Evolutionary conservation across 2,329 filamentous ascomycete species (phyloP).

Genomic region (Colletotrichum sansevieriae): DNA sequence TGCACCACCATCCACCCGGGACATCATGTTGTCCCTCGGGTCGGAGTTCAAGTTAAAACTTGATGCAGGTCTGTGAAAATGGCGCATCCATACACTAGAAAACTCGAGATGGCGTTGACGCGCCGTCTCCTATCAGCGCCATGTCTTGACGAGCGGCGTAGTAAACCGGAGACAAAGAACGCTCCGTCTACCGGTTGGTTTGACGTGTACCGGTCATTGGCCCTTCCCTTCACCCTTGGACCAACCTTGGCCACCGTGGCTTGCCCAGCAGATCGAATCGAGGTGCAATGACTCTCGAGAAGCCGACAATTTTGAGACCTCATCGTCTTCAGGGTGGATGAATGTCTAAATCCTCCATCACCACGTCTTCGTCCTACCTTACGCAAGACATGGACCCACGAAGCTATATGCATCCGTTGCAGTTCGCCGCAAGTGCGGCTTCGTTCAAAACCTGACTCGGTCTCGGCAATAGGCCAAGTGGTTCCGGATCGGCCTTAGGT

Average conservation of each 20-base stretch:
- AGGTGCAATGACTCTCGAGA: not conserved
- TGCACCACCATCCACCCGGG: conserved; percentile 21
- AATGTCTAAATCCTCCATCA: conserved; percentile 15
- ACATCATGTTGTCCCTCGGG: conserved; percentile 24
- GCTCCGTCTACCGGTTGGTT: conserved; percentile 19
- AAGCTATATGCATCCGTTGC: conserved; percentile 24
- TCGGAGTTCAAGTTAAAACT: conserved; percentile 23
- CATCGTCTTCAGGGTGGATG: conserved; percentile 19
- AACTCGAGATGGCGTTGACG: conserved; percentile 28
- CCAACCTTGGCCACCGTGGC: conserved; percentile 20
- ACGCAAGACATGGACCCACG: conserved; percentile 30
- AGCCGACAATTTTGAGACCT: conserved; percentile 6
- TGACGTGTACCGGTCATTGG: conserved; percentile 29
- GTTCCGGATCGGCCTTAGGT: conserved; percentile 35
- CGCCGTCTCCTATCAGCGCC: conserved; percentile 31
- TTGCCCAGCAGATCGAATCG: not conserved
- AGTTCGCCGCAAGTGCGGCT: conserved; percentile 26
- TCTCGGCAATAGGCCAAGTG: conserved; percentile 29
- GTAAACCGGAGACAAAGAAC: conserved; percentile 34
- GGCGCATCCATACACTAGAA: conserved; percentile 1
- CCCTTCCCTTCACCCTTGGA: not conserved
- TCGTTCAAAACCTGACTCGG: conserved; percentile 36
- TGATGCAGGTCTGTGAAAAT: conserved; percentile 12
- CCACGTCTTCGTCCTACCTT: conserved; percentile 30
- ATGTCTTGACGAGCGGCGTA: conserved; percentile 37